Conservation (phyloP, 441 rosid genomes). For the Eutrema salsugineum region DNA sequence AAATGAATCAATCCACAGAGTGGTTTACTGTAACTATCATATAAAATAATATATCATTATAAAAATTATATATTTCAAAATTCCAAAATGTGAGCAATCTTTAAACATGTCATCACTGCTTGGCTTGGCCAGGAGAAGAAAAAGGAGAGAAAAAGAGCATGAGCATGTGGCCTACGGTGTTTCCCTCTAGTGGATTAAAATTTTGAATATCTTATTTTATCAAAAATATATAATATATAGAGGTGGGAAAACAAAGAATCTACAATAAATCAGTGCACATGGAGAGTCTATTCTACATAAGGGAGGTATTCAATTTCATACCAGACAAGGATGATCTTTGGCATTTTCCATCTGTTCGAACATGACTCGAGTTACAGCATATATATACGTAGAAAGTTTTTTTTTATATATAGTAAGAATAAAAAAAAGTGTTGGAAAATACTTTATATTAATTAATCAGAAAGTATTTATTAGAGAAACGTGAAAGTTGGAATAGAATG, state of each 20-base stretch:
- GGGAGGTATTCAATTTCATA: conserved; percentile 33
- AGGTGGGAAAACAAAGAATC: conserved; percentile 35
- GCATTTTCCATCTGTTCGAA: conserved; percentile 23
- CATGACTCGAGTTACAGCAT: conserved; percentile 26
- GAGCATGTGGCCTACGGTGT: conserved; percentile 31
- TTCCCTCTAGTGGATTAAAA: conserved; percentile 22
- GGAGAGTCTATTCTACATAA: conserved; percentile 30
- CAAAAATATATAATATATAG: not conserved
- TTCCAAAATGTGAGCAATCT: conserved; percentile 27
- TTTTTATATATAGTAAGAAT: conserved; percentile 1
- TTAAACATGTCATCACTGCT: conserved; percentile 29
- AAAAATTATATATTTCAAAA: not conserved
- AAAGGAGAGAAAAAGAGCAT: conserved; percentile 32
- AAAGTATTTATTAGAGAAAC: not conserved
- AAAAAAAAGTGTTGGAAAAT: not conserved
- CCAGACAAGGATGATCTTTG: conserved; percentile 33
- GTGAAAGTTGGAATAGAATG: conserved; percentile 6
- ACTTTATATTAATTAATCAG: not conserved
- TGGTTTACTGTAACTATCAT: conserved; percentile 32
- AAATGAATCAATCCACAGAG: conserved; percentile 23
- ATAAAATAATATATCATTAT: not conserved
- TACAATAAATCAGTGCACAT: conserved; percentile 38
- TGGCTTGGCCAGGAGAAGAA: conserved; percentile 34
- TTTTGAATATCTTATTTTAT: not conserved
- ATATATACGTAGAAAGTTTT: conserved; percentile 1